A percentile compares a stretch with the other conserved stretches of the same genome.
Conservation (phyloP, 1,139 yeast genomes). For the Geotrichum siamense region DNA sequence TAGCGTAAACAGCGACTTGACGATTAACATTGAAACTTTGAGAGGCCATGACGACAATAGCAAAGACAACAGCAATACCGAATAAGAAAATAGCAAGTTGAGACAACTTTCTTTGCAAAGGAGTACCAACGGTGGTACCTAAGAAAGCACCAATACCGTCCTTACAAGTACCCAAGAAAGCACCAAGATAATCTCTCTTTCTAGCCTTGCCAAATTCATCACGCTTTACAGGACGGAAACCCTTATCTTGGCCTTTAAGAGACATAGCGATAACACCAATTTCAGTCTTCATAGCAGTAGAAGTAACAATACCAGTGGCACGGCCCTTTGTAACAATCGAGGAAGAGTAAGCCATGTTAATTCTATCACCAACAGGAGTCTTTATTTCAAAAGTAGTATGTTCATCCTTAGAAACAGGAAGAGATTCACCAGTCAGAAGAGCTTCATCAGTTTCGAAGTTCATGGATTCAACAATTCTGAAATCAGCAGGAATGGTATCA, state of each 20-base stretch:
- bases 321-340: conserved; percentile 71
- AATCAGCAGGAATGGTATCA: conserved; percentile 74
- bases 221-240: conserved; percentile 34
- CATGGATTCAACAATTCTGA: conserved; percentile 52
- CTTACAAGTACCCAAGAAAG: conserved; percentile 42
- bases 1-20: conserved; percentile 76
- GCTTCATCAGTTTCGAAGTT: conserved; percentile 81
- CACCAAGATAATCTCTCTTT: conserved; percentile 45
- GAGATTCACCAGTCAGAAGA: conserved; percentile 69
- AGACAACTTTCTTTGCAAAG: conserved; percentile 59
- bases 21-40: conserved; percentile 58
- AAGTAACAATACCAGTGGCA: conserved; percentile 58
- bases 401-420: conserved; percentile 60
- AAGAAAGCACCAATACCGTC: conserved; percentile 58
- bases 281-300: conserved; percentile 66
- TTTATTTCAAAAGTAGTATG: conserved; percentile 40
- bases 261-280: conserved; percentile 72
- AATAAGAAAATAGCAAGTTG: conserved; percentile 64
- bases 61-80: conserved; percentile 65
- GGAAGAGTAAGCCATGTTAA: conserved; percentile 67
- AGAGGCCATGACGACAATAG: conserved; percentile 74
- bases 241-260: conserved; percentile 39
- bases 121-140: conserved; percentile 74
- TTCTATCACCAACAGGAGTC: conserved; percentile 67
- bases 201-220: conserved; percentile 36